Percentiles rank a stretch among this genome's conserved stretches.
Conservation (phyloP, 352 stramenopile species). For the Pythium sukuiense region DNA sequence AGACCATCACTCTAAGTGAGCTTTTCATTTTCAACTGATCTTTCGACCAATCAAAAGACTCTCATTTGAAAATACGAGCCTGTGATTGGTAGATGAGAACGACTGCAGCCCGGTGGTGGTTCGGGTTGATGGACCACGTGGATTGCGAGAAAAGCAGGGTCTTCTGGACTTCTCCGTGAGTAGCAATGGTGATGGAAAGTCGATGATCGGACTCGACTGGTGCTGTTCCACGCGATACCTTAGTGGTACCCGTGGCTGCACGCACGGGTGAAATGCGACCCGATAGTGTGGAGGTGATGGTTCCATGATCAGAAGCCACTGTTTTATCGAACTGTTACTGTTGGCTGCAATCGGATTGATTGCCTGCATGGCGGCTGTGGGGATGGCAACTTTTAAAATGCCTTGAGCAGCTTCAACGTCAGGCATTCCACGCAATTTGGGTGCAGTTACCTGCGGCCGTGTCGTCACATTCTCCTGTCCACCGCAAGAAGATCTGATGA, state of each 20-base stretch:
- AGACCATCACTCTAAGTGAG: slow-evolving; percentile 10
- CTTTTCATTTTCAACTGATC: neutral
- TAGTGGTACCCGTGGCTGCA: neutral
- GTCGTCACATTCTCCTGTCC: neutral
- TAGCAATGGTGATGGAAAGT: neutral
- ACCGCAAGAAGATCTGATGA: neutral
- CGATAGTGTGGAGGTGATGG: neutral
- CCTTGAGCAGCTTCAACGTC: neutral
- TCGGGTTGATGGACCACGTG: neutral
- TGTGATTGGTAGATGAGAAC: neutral
- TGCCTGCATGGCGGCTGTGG: too few species aligned
- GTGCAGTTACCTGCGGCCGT: neutral
- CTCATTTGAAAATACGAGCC: neutral
- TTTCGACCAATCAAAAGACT: slow-evolving; percentile 4
- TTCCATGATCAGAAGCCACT: neutral
- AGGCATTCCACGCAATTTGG: neutral
- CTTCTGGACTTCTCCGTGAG: slow-evolving; percentile 2
- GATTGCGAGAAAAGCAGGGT: neutral
- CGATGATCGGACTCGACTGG: neutral
- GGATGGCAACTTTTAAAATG: neutral
- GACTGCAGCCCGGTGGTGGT: neutral
- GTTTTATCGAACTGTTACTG: neutral
- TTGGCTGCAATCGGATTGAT: neutral
- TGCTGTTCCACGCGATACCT: neutral
- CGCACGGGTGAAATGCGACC: neutral